Conservation (phyloP, 2,329 filamentous ascomycete genomes). For the Corynespora cassiicola region DNA sequence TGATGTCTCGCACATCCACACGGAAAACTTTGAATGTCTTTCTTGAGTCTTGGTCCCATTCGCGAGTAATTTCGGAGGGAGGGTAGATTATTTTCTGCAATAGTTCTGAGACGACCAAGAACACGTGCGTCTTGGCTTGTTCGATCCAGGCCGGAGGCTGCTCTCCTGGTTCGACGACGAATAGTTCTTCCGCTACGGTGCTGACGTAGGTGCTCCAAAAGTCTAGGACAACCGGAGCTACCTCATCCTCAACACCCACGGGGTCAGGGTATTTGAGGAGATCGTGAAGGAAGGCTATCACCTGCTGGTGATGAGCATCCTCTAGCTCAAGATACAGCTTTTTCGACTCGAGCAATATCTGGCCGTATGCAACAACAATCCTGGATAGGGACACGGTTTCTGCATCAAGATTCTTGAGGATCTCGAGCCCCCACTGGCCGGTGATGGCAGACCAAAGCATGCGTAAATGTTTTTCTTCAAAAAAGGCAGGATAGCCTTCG, state of each 20-base stretch:
- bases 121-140: conserved; percentile 64
- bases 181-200: conserved; percentile 64
- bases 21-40: conserved; percentile 74
- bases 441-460: conserved; percentile 42
- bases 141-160: conserved; percentile 61
- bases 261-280: conserved; percentile 71
- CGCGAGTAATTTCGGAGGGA: conserved; percentile 60
- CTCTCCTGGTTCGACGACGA: conserved; percentile 39
- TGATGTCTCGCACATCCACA: conserved; percentile 78
- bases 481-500: conserved; percentile 43
- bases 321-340: conserved; percentile 57
- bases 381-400: conserved; percentile 42
- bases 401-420: conserved; percentile 41
- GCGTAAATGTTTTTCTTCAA: conserved; percentile 37
- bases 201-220: conserved; percentile 84
- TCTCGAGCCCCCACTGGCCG: conserved; percentile 43
- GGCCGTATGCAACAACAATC: conserved; percentile 44
- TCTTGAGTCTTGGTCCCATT: conserved; percentile 74
- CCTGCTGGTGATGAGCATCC: conserved; percentile 38
- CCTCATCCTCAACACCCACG: conserved; percentile 74
- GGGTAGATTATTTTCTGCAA: conserved; percentile 76
- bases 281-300: conserved; percentile 61
- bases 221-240: conserved; percentile 76
- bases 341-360: conserved; percentile 39
- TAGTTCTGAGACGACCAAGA: conserved; percentile 69